These are phyloP conservation scores for Metarhizium guizhouense DNA, from an alignment of 2,329 filamentous ascomycete genomes.

Conservation along the genomic window DNA sequence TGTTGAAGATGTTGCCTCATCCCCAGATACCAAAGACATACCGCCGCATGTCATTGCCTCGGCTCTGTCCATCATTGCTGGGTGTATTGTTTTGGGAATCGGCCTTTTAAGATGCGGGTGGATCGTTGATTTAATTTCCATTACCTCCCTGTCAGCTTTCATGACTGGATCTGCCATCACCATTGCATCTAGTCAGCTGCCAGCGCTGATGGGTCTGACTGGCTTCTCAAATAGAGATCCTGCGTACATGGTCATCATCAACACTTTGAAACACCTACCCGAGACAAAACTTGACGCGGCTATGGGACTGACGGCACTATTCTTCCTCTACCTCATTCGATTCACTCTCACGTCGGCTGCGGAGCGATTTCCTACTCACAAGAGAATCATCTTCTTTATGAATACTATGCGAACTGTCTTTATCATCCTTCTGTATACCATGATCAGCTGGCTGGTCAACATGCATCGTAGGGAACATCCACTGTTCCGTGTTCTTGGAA, in stretches of 20 bases:
- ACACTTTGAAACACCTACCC: conserved; percentile 65
- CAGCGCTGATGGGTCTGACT: conserved; percentile 69
- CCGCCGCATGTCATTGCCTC: conserved; percentile 63
- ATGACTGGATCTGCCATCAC: conserved; percentile 94
- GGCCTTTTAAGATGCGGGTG: conserved; percentile 76
- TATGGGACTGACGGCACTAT: conserved; percentile 75
- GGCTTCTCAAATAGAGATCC: conserved; percentile 66
- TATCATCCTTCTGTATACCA: conserved; percentile 82
- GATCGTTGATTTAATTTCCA: conserved; percentile 87
- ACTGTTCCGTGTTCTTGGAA: conserved; percentile 63
- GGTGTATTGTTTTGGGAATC: conserved; percentile 67
- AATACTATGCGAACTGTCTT: conserved; percentile 85
- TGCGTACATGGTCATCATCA: conserved; percentile 76
- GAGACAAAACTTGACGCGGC: conserved; percentile 68
- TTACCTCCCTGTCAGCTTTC: conserved; percentile 85
- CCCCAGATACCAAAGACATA: conserved; percentile 42
- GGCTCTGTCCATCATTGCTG: conserved; percentile 67
- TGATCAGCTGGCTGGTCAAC: conserved; percentile 84
- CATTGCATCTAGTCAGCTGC: conserved; percentile 78
- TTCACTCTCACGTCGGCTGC: conserved; percentile 54
- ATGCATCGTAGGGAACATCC: conserved; percentile 53
- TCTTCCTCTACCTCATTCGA: conserved; percentile 70
- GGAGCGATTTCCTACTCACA: conserved; percentile 57
- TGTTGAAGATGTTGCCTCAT: conserved; percentile 51
- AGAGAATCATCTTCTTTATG: conserved; percentile 80